A percentile compares a stretch with the other conserved stretches of the same genome.
These are phyloP conservation scores for Furcasterigmium furcatum DNA, from an alignment of 2,329 filamentous ascomycete genomes.

Conservation along the genomic window DNA sequence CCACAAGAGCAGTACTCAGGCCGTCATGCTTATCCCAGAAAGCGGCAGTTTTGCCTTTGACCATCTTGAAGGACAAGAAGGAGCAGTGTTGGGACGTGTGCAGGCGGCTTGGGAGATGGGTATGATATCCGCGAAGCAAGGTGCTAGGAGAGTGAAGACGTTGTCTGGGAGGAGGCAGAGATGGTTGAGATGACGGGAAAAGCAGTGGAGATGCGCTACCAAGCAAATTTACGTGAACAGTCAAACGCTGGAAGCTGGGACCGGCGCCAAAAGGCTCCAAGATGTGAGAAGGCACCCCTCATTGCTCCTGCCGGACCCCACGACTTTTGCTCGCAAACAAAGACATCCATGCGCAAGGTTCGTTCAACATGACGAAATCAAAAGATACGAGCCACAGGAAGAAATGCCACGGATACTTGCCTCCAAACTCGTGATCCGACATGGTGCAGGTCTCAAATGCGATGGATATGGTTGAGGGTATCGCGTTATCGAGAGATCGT, in stretches of 20 bases:
- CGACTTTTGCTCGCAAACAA: too few relatives aligned
- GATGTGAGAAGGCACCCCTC: too few relatives aligned
- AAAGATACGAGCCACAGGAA: not conserved
- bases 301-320: too few relatives aligned
- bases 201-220: not conserved
- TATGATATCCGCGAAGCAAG: not conserved
- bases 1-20: not conserved
- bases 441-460: conserved; percentile 31
- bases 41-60: not conserved
- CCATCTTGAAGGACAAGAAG: not conserved
- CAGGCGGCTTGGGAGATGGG: too few relatives aligned
- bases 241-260: too few relatives aligned
- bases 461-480: not conserved
- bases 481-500: not conserved
- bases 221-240: too few relatives aligned
- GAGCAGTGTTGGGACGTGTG: not conserved
- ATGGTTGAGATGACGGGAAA: not conserved
- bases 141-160: not conserved
- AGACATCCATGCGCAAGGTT: too few relatives aligned
- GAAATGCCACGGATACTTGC: conserved; percentile 26
- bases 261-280: too few relatives aligned
- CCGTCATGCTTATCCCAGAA: not conserved
- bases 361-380: too few relatives aligned
- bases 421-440: conserved; percentile 66
- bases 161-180: not conserved